phyloP scores from a whole-genome alignment of 2,329 filamentous ascomycete genomes.

The Emydomyces testavorans region DNA sequence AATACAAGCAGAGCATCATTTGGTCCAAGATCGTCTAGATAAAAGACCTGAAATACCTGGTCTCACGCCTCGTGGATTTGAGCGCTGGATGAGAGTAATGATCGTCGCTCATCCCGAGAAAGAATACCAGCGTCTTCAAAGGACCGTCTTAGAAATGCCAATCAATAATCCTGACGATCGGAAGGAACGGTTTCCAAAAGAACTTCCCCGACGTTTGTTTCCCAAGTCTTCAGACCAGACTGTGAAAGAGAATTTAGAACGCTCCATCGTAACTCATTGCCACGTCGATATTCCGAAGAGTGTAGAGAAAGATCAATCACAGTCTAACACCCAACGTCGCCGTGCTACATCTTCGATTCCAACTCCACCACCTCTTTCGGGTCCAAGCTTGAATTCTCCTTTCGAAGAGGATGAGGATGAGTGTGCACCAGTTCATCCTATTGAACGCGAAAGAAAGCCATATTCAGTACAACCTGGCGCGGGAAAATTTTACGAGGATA shows the following conservation, averaged over 20 bases:
- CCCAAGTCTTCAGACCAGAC: conserved; percentile 48
- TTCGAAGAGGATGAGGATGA: conserved; percentile 24
- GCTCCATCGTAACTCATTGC: conserved; percentile 46
- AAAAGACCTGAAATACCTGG: conserved; percentile 50
- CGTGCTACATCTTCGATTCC: conserved; percentile 10
- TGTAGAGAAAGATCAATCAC: conserved; percentile 22
- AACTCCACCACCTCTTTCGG: conserved; percentile 6
- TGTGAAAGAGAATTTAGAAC: conserved; percentile 49
- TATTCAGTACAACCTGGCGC: conserved; percentile 49
- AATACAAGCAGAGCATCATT: conserved; percentile 49
- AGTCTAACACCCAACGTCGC: conserved; percentile 22
- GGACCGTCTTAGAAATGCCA: conserved; percentile 57
- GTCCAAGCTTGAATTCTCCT: conserved; percentile 20
- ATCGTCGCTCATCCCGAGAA: conserved; percentile 65
- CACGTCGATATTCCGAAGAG: conserved; percentile 36
- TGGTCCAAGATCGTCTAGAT: conserved; percentile 46
- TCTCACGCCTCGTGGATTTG: conserved; percentile 57
- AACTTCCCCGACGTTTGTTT: conserved; percentile 62
- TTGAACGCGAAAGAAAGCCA: conserved; percentile 56
- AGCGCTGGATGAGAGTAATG: conserved; percentile 59
- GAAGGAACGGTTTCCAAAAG: conserved; percentile 65
- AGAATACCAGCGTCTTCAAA: conserved; percentile 59
- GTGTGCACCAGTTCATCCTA: conserved; percentile 37
- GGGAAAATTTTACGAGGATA: conserved; percentile 46
- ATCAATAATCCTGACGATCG: conserved; percentile 55